Evolutionary conservation across 2,329 filamentous ascomycete species (phyloP).

Genomic region (Trichothecium roseum): DNA sequence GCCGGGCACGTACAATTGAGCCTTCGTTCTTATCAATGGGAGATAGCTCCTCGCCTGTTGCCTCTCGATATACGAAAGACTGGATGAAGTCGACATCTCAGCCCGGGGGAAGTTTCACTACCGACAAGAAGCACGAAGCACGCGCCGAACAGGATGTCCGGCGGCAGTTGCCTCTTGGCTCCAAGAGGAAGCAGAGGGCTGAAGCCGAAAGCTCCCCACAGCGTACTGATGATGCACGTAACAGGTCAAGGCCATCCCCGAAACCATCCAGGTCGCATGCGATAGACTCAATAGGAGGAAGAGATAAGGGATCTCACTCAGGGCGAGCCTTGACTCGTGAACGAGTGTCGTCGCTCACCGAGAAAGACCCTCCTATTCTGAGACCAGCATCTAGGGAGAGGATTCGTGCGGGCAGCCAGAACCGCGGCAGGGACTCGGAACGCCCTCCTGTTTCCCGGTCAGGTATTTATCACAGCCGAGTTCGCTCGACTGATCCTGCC

Average conservation of each 20-base stretch:
- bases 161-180: too few relatives aligned
- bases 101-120: not conserved
- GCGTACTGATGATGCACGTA: too few relatives aligned
- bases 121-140: too few relatives aligned
- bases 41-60: not conserved
- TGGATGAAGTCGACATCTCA: not conserved
- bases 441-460: not conserved
- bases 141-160: too few relatives aligned
- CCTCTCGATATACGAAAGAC: not conserved
- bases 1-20: not conserved
- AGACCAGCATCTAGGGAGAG: constrained; percentile 4
- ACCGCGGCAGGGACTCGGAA: not conserved
- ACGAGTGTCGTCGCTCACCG: too few relatives aligned
- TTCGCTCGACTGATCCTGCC: not conserved
- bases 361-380: constrained; percentile 3
- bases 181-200: too few relatives aligned
- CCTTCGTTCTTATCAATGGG: not conserved
- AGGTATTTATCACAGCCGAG: not conserved
- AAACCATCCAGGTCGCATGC: constrained; percentile 43
- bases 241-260: constrained; percentile 33
- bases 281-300: constrained; percentile 12
- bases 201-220: too few relatives aligned
- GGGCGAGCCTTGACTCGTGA: too few relatives aligned
- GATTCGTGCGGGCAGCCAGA: constrained; percentile 1
- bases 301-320: constrained; percentile 4